Evolutionary conservation across 2,329 filamentous ascomycete species (phyloP).

Genomic region (Chaetomiaceae sp.): DNA sequence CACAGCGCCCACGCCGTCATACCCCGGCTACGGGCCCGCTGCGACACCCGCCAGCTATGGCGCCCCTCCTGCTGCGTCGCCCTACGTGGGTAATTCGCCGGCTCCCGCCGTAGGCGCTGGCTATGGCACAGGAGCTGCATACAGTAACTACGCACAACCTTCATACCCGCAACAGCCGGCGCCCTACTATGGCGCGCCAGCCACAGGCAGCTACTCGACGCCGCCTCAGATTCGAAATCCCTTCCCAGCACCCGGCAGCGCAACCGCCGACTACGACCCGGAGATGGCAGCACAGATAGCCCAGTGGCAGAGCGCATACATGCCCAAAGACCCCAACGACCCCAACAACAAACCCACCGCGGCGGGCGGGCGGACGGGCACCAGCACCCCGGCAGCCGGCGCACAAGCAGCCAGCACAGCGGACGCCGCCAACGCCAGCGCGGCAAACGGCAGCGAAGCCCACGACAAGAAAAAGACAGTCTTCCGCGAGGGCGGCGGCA

Average conservation of each 20-base stretch:
- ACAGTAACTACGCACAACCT: conserved; percentile 20
- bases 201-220: conserved; percentile 40
- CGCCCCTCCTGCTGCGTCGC: conserved; percentile 29
- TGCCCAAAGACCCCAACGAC: conserved; percentile 53
- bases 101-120: conserved; percentile 35
- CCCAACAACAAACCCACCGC: conserved; percentile 24
- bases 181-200: conserved; percentile 39
- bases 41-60: conserved; percentile 41
- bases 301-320: conserved; percentile 91
- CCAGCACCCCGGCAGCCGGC: conserved; percentile 26
- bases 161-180: conserved; percentile 22
- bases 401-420: not conserved
- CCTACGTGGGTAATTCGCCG: conserved; percentile 29
- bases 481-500: conserved; percentile 79
- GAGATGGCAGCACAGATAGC: conserved; percentile 89
- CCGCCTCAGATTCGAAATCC: conserved; percentile 75
- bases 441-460: conserved; percentile 27
- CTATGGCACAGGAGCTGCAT: conserved; percentile 15
- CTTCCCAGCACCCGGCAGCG: conserved; percentile 60
- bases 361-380: conserved; percentile 27
- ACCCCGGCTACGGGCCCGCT: conserved; percentile 28
- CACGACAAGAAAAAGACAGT: conserved; percentile 78
- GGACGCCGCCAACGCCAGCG: conserved; percentile 34
- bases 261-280: conserved; percentile 54
- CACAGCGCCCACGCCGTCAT: conserved; percentile 18